Percentiles rank a stretch among this genome's conserved stretches.
Conservation (phyloP, 768 basidiomycete species). For the Scleroderma citrinum region DNA sequence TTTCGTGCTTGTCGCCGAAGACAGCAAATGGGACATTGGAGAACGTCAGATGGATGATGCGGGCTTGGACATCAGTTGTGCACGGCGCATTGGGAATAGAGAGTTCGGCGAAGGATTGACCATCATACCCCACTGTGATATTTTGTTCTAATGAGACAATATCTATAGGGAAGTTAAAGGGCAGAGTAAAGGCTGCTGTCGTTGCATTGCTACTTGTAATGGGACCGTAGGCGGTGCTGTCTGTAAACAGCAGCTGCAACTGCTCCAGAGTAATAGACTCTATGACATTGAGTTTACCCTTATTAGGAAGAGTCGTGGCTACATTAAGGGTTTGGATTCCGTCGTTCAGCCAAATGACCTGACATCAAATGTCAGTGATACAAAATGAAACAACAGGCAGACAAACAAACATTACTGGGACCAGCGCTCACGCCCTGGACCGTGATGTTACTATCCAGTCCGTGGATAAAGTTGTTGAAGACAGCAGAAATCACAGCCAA, state of each 20-base stretch:
- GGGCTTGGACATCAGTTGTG: constrained; percentile 54
- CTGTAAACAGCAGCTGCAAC: constrained; percentile 52
- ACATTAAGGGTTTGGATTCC: constrained; percentile 61
- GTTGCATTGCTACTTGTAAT: constrained; percentile 53
- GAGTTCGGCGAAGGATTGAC: constrained; percentile 53
- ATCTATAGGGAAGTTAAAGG: constrained; percentile 66
- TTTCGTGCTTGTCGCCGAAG: constrained; percentile 38
- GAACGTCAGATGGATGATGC: constrained; percentile 60
- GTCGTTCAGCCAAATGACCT: constrained; percentile 71
- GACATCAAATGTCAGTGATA: constrained; percentile 4
- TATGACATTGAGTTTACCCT: constrained; percentile 56
- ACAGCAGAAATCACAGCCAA: constrained; percentile 54
- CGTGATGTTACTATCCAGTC: constrained; percentile 51
- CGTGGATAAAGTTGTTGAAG: constrained; percentile 70
- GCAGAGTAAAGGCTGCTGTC: constrained; percentile 58
- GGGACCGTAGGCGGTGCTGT: constrained; percentile 52
- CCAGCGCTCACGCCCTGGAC: constrained; percentile 59
- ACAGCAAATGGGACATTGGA: constrained; percentile 54
- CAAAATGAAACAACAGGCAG: not conserved
- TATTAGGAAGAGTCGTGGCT: constrained; percentile 55
- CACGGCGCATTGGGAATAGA: constrained; percentile 51
- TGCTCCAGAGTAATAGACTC: constrained; percentile 57
- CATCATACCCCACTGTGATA: constrained; percentile 46
- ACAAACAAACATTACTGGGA: constrained; percentile 42
- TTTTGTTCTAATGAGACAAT: constrained; percentile 57